Evolutionary conservation across 371 early-diverging fungal genomes (phyloP), one percentile per base, ranked within the genome.

Genomic region (Actinomortierella ambigua): DNA sequence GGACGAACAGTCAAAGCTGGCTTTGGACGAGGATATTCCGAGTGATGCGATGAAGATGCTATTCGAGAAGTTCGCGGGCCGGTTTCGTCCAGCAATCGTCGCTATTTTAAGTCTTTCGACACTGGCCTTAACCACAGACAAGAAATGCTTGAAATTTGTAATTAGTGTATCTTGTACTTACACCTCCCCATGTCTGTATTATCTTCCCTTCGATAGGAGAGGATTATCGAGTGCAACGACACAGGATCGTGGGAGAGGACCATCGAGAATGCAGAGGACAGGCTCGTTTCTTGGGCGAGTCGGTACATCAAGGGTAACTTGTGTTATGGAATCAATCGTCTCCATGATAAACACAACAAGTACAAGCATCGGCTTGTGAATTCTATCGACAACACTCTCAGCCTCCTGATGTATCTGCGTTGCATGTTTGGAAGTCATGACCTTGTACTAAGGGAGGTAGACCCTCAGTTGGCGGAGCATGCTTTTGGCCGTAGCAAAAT

Each of bases 221-320:
- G 17, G 47, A 55, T 65, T 59, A 23, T 65, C 29, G 55, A 65
- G 34, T 20, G 59, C 24, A 53, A 53, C 53, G 63, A 50, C 7
- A 51, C 15, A 23, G 52, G 52, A 42, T n/a, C 52, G 43, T 65
- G 59, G 65, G 40, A 27, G 56, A 20, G 6, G 34, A 27, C 47
- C 26, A 58, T 65, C 56, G 55, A 55, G 52, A 48, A 59, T 23
- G 34, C 56, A 17, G 59, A 59, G 28, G 46, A 59, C 51, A 51
- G 43, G 43, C 46, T 65, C 55, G 60, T 53, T n/a, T 65, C 60
- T 20, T 65, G 60, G 55, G 47, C 24, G 39, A 7, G 46, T 34
- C 51, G 65, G n/a, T 24, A 59, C 29, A 59, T 59, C 51, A 65
- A 65, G 49, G 65, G 59, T 13, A 65, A 59, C 26, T 27, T 66